phyloP scores from a whole-genome alignment of 2,329 filamentous ascomycete species.

The Lecanicillium sp. region DNA sequence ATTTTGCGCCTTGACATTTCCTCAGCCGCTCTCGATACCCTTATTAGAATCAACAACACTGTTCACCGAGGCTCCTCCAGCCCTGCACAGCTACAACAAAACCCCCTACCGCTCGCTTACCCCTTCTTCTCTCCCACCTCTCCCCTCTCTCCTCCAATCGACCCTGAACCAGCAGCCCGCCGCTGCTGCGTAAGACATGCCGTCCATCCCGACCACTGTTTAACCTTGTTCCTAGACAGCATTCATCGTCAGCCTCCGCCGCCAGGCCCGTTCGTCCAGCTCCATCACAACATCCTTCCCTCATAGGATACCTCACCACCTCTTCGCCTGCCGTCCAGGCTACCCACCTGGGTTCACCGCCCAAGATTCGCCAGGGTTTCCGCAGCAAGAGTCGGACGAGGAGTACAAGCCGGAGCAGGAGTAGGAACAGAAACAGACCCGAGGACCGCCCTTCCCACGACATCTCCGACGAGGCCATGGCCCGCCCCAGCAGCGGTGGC shows the following conservation, averaged over 20 bases:
- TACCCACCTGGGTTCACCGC: constrained; percentile 30
- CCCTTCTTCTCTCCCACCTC: constrained; percentile 9
- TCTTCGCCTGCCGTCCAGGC: constrained; percentile 61
- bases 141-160: constrained; percentile 15
- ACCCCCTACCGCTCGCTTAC: too few relatives aligned
- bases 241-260: constrained; percentile 3
- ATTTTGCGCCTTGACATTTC: too few relatives aligned
- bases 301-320: constrained; percentile 59
- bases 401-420: constrained; percentile 5
- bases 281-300: constrained; percentile 53
- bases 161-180: constrained; percentile 15
- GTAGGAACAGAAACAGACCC: constrained; percentile 13
- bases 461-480: constrained; percentile 13
- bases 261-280: constrained; percentile 29
- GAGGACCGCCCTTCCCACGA: constrained; percentile 21
- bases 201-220: constrained; percentile 1
- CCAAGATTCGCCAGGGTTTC: constrained; percentile 9
- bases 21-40: too few relatives aligned
- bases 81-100: too few relatives aligned
- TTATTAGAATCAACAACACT: too few relatives aligned
- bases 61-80: too few relatives aligned
- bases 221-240: constrained; percentile 8
- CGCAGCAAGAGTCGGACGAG: background rate
- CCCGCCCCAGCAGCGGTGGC: constrained; percentile 12
- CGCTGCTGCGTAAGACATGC: background rate